These are phyloP conservation scores for Phytophthora sp. DNA, from an alignment of 352 stramenopile genomes.

Conservation along the genomic window DNA sequence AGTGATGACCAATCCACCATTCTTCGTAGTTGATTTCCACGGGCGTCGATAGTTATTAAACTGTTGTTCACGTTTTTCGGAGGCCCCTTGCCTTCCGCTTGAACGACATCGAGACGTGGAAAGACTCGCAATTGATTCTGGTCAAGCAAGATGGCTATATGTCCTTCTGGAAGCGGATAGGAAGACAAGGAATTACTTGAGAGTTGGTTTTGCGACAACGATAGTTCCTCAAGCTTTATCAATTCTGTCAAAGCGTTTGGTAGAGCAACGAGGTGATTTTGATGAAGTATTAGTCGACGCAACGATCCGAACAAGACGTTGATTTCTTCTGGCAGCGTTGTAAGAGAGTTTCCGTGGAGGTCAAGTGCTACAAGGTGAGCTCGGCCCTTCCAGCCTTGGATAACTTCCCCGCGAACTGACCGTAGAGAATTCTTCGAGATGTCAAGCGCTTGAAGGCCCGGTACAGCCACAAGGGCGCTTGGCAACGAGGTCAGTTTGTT, in stretches of 20 bases:
- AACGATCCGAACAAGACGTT: slow-evolving; percentile 33
- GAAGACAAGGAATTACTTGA: slow-evolving; percentile 11
- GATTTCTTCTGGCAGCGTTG: slow-evolving; percentile 45
- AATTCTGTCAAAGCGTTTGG: slow-evolving; percentile 43
- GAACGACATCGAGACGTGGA: slow-evolving; percentile 27
- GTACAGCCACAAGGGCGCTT: slow-evolving; percentile 13
- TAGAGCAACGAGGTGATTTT: slow-evolving; percentile 50
- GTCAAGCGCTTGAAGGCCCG: slow-evolving; percentile 25
- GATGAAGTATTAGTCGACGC: slow-evolving; percentile 38
- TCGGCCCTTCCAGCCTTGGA: slow-evolving; percentile 29
- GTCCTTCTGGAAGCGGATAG: slow-evolving; percentile 24
- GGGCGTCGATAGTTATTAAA: slow-evolving; percentile 31
- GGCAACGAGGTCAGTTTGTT: slow-evolving; percentile 31
- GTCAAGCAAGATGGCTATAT: slow-evolving; percentile 31
- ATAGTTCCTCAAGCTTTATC: slow-evolving; percentile 26
- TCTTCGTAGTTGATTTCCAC: slow-evolving; percentile 38
- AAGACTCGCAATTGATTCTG: slow-evolving; percentile 49
- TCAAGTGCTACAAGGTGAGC: slow-evolving; percentile 37
- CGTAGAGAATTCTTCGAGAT: slow-evolving; percentile 28
- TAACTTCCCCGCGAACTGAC: slow-evolving; percentile 21
- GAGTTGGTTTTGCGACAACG: slow-evolving; percentile 31
- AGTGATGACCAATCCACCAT: slow-evolving; percentile 26
- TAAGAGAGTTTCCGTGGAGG: slow-evolving; percentile 48
- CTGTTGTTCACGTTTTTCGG: slow-evolving; percentile 14
- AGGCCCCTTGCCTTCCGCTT: slow-evolving; percentile 16